Evolutionary conservation across 2,329 filamentous ascomycete species (phyloP).

Genomic region (Davidsoniella eucalypti): DNA sequence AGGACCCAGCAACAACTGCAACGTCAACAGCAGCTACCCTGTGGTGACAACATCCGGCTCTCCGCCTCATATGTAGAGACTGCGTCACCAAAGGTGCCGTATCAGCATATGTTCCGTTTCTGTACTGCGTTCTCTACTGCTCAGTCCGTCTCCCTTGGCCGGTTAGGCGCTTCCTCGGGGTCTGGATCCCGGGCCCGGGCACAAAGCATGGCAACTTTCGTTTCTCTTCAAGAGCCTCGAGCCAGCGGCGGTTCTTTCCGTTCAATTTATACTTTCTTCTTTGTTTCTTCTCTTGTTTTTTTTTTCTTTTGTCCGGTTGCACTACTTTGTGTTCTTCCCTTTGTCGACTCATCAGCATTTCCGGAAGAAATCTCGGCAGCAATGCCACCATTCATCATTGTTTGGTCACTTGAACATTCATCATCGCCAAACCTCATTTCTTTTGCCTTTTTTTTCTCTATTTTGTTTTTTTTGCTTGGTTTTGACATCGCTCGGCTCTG

Average conservation of each 20-base stretch:
- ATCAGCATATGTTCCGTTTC: not conserved
- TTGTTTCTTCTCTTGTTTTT: conserved; percentile 3
- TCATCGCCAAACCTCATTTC: conserved; percentile 6
- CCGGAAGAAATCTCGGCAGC: conserved; percentile 13
- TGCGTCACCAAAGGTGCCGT: no score
- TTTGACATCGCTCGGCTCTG: not conserved
- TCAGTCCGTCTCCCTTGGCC: not conserved
- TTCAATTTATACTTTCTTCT: not conserved
- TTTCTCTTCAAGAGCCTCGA: not conserved
- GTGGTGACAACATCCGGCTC: conserved; percentile 25
- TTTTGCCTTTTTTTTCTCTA: conserved; percentile 1
- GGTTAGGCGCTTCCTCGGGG: not conserved
- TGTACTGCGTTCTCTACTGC: not conserved
- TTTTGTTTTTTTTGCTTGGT: not conserved
- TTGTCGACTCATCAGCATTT: conserved; percentile 1
- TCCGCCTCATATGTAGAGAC: no score
- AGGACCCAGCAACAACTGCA: conserved; percentile 17
- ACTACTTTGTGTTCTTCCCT: conserved; percentile 4
- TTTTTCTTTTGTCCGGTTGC: not conserved
- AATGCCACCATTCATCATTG: conserved; percentile 10
- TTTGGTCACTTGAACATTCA: conserved; percentile 2
- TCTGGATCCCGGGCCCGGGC: not conserved
- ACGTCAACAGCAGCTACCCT: conserved; percentile 23
- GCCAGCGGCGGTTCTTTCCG: no score
- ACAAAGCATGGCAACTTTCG: not conserved